Conservation (phyloP, 2,329 filamentous ascomycete species). For the Phaeomoniella chlamydospora region DNA sequence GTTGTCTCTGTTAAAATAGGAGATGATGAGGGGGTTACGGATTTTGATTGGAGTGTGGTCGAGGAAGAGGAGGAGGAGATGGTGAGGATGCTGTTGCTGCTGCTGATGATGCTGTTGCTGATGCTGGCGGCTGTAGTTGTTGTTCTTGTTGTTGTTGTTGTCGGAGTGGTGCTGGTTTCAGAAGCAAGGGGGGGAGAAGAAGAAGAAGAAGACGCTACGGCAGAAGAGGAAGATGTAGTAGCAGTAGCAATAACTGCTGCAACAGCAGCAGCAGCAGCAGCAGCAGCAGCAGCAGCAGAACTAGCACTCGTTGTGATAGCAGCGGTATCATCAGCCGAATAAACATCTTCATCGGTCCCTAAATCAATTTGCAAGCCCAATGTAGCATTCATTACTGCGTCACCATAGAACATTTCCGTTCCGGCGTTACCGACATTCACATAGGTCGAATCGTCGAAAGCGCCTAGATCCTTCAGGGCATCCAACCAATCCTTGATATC, state of each 20-base stretch:
- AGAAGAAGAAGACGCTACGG: background rate
- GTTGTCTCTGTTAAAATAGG: too few relatives aligned
- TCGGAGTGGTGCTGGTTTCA: too few relatives aligned
- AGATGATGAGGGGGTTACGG: too few relatives aligned
- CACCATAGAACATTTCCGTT: slow-evolving; percentile 11
- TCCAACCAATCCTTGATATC: slow-evolving; percentile 28
- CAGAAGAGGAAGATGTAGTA: background rate
- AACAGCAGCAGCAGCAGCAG: background rate
- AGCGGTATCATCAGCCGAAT: background rate
- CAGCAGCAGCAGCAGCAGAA: background rate
- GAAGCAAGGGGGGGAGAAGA: background rate
- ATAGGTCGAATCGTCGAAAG: slow-evolving; percentile 21
- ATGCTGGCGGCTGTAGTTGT: too few relatives aligned
- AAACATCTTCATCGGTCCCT: background rate
- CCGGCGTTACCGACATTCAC: slow-evolving; percentile 30
- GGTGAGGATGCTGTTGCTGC: too few relatives aligned
- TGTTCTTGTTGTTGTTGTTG: too few relatives aligned
- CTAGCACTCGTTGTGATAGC: background rate
- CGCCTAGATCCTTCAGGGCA: slow-evolving; percentile 20
- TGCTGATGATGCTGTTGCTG: too few relatives aligned
- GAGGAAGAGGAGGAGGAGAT: too few relatives aligned
- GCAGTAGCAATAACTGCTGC: background rate
- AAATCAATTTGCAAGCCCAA: slow-evolving; percentile 11
- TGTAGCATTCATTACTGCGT: slow-evolving; percentile 9
- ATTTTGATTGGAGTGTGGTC: too few relatives aligned